These are phyloP conservation scores for Rhodamnia argentea DNA, from an alignment of 345 rosid species.

Conservation along the genomic window DNA sequence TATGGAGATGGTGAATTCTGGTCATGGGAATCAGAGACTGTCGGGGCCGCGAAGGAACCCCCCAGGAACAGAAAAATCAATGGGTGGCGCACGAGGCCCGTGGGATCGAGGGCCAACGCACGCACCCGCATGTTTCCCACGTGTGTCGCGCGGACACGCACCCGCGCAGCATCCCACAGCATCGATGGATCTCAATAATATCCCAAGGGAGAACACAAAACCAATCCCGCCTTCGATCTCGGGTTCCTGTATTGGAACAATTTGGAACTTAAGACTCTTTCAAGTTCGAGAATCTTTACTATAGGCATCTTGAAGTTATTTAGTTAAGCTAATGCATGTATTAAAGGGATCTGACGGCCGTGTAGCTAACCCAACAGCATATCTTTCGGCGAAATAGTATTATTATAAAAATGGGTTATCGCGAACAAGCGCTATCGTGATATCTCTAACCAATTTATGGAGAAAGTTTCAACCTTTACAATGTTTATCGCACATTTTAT, in stretches of 20 bases:
- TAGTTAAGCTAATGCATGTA: neutral
- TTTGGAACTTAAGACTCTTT: no score
- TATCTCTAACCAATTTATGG: neutral
- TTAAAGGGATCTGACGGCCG: neutral
- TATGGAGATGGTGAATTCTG: neutral
- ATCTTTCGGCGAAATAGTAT: neutral
- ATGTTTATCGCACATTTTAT: no score
- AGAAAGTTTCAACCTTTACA: neutral
- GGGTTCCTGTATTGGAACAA: neutral
- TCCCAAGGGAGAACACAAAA: neutral
- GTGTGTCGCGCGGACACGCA: neutral
- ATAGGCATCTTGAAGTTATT: neutral
- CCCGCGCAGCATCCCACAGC: neutral
- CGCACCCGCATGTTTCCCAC: neutral
- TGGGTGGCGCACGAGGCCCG: neutral
- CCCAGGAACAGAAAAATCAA: neutral
- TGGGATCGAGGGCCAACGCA: neutral
- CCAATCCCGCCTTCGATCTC: neutral
- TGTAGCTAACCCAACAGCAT: neutral
- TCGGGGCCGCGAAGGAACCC: neutral
- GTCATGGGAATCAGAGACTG: neutral
- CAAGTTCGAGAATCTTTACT: neutral
- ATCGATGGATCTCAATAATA: neutral
- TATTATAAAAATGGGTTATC: neutral
- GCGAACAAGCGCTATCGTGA: neutral